Evolutionary conservation across 495 filamentous ascomycete genomes (phyloP).

Genomic region (Aspergillus olivimuriae): DNA sequence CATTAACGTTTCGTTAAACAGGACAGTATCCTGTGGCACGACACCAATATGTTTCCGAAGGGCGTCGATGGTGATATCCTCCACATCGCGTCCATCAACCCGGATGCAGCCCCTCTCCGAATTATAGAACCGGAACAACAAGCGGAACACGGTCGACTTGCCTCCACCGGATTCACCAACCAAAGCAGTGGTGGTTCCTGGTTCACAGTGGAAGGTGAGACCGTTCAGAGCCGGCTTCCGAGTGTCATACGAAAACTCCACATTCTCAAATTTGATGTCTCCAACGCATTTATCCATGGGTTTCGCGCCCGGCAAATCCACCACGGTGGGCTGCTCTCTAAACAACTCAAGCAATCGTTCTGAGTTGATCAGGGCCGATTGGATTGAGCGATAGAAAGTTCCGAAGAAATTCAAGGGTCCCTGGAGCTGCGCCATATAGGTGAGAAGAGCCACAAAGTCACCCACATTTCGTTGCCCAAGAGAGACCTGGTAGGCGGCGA

Average conservation of each 20-base stretch:
- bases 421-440: constrained; percentile 90
- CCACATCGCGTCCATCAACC: constrained; percentile 78
- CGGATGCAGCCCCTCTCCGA: constrained; percentile 67
- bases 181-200: constrained; percentile 90
- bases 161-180: constrained; percentile 96
- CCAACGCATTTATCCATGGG: constrained; percentile 62
- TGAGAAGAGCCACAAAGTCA: constrained; percentile 72
- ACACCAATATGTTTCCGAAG: constrained; percentile 85
- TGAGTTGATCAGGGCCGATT: constrained; percentile 93
- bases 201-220: constrained; percentile 71
- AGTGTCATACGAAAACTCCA: constrained; percentile 84
- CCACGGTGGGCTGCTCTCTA: constrained; percentile 86
- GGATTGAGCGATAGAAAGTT: constrained; percentile 93
- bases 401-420: constrained; percentile 95
- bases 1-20: constrained; percentile 97
- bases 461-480: constrained; percentile 64
- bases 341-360: constrained; percentile 94
- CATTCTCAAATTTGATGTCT: constrained; percentile 76
- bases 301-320: constrained; percentile 54
- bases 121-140: constrained; percentile 95
- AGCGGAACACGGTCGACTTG: constrained; percentile 94
- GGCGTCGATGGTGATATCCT: constrained; percentile 87
- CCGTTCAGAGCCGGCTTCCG: constrained; percentile 81
- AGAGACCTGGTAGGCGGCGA: constrained; percentile 84
- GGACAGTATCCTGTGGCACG: constrained; percentile 90